These are phyloP conservation scores for Puccinia horiana DNA, from an alignment of 1,284 basidiomycete species.

Conservation along the genomic window DNA sequence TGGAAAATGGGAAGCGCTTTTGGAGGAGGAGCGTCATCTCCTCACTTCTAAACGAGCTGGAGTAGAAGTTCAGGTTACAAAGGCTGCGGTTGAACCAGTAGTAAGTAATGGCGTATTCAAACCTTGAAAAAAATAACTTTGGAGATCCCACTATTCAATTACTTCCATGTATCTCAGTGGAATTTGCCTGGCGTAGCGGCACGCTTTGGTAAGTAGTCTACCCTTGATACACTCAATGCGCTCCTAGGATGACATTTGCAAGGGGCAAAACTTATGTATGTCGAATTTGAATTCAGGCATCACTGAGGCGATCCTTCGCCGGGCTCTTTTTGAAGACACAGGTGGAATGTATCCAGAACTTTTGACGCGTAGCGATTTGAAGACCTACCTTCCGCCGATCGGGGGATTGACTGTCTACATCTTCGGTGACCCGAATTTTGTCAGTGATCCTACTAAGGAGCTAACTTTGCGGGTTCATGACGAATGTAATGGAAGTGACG, in stretches of 20 bases:
- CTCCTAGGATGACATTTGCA: slow-evolving; percentile 73
- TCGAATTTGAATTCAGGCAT: slow-evolving; percentile 45
- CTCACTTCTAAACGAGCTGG: slow-evolving; percentile 66
- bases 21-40: slow-evolving; percentile 64
- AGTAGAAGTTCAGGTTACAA: slow-evolving; percentile 80
- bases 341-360: slow-evolving; percentile 96
- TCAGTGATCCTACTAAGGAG: slow-evolving; percentile 77
- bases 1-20: slow-evolving; percentile 58
- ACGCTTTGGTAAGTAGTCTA: slow-evolving; percentile 23
- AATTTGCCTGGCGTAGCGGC: slow-evolving; percentile 75
- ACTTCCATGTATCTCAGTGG: slow-evolving; percentile 63
- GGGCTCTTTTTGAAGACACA: slow-evolving; percentile 89
- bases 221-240: slow-evolving; percentile 62
- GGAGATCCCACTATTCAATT: neutral
- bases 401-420: slow-evolving; percentile 91
- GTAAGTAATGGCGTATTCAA: neutral
- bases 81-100: slow-evolving; percentile 63
- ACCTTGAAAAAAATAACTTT: neutral
- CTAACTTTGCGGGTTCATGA: slow-evolving; percentile 90
- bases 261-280: slow-evolving; percentile 23
- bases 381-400: slow-evolving; percentile 92
- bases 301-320: slow-evolving; percentile 77
- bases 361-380: slow-evolving; percentile 90
- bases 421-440: slow-evolving; percentile 77
- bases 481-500: slow-evolving; percentile 70